Evolutionary conservation across 768 basidiomycete genomes (phyloP), one percentile per base, ranked within the genome.

Genomic region (Lactarius vividus): DNA sequence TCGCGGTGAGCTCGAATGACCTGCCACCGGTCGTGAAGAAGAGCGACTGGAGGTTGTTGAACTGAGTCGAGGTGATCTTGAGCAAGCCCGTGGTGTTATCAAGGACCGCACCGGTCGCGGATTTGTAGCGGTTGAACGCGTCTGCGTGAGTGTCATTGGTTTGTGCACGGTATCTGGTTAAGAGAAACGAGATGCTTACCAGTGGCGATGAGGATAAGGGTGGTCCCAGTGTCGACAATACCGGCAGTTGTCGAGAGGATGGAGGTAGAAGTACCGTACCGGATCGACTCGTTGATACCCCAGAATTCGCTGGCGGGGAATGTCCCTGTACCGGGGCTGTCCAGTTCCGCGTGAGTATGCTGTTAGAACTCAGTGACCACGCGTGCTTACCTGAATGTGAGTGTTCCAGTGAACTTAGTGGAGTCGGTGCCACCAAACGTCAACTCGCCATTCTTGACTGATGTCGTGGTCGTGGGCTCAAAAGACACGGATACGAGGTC

Each of bases 1-100:
- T 74, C 16, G 81, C 72, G 4, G 76, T 81, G 59, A 82, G 74
- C 64, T 78, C 74, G 58, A 72, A 78, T 4, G 77, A 69, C 69
- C 84, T 84, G 44, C 80, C 79, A 57, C 79, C 79, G 64, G 85
- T 78, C 63, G 75, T 77, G 77, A 91, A 88, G 77, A 82, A 77
- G 68, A 89, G 75, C 72, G 80, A 83, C 75, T 87, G 68, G 57
- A 91, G 76, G 60, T 74, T 78, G 2, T 70, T 60, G 68, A 83
- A 88, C 72, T 88, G 85, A 9, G 79, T 67, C 2, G 75, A 46
- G 0, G 84, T 86, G 63, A 89, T 68, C 60, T 74, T 76, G 54
- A 88, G 79, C 60, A 89, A 76, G 39, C 86, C 85, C 29, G 78
- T 79, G 52, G 0, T 7, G 56, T 0, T 8, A 18, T 28, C 52